phyloP scores from a whole-genome alignment of 108 stramenopile genomes.

The Schizochytrium sp. region DNA sequence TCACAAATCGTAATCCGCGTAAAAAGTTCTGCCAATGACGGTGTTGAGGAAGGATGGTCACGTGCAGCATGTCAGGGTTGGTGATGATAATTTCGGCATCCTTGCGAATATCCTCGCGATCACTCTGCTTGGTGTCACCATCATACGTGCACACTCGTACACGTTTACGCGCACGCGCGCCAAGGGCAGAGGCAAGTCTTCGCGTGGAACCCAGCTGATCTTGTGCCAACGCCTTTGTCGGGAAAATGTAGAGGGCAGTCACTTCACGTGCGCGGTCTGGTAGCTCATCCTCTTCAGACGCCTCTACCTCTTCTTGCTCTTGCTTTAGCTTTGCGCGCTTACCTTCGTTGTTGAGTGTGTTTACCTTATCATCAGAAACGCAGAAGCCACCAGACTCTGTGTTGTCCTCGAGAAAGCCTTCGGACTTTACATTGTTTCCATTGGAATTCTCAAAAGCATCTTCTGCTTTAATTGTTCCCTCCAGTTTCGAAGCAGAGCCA shows the following conservation, averaged over 20 bases:
- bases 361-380: too few relatives aligned
- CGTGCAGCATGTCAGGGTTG: conserved; percentile 94
- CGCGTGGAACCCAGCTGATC: conserved; percentile 61
- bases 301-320: neutral
- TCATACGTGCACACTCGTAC: neutral
- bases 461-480: too few relatives aligned
- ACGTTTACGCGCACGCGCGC: neutral
- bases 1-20: conserved; percentile 59
- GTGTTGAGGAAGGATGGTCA: conserved; percentile 79
- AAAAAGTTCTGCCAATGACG: conserved; percentile 57
- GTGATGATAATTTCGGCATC: conserved; percentile 74
- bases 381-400: too few relatives aligned
- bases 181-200: neutral
- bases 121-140: conserved; percentile 59
- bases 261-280: neutral
- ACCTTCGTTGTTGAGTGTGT: too few relatives aligned
- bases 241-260: conserved; percentile 71
- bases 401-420: too few relatives aligned
- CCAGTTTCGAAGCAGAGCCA: too few relatives aligned
- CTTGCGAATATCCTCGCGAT: conserved; percentile 55
- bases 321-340: too few relatives aligned
- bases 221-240: conserved; percentile 93
- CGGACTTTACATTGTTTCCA: too few relatives aligned
- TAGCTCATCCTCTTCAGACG: neutral
- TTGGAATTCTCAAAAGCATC: too few relatives aligned